Evolutionary conservation across 441 rosid species (phyloP).

Genomic region (Adansonia grandidieri): DNA sequence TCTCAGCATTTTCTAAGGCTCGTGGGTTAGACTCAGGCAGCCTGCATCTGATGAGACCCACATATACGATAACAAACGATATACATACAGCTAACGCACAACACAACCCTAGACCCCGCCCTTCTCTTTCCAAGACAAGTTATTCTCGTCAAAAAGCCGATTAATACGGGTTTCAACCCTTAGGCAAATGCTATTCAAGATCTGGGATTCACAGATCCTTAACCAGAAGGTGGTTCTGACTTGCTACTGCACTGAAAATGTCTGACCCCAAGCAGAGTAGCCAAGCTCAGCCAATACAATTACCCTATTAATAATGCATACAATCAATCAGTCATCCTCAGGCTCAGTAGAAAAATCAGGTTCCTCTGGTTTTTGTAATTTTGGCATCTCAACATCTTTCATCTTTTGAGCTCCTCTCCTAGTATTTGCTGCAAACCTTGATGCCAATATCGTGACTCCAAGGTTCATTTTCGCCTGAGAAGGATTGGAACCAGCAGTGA

Average conservation of each 20-base stretch:
- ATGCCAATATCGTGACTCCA: slow-evolving; percentile 75
- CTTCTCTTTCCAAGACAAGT: neutral
- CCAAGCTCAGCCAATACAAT: neutral
- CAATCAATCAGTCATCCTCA: slow-evolving; percentile 34
- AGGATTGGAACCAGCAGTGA: slow-evolving; percentile 37
- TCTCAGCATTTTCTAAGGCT: no score
- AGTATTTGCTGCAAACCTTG: slow-evolving; percentile 89
- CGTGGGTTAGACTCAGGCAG: no score
- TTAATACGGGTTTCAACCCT: neutral
- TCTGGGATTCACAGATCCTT: neutral
- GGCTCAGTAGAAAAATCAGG: slow-evolving; percentile 78
- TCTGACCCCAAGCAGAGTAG: neutral
- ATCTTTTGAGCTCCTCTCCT: slow-evolving; percentile 77
- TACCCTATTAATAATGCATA: slow-evolving; percentile 26
- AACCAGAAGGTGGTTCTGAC: neutral
- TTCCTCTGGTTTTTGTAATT: slow-evolving; percentile 88
- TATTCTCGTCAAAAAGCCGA: neutral
- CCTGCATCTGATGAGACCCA: no score
- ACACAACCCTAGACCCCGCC: no score
- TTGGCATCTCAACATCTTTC: slow-evolving; percentile 64
- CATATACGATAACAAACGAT: no score
- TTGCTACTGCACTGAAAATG: neutral
- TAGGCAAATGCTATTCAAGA: neutral
- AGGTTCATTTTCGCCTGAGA: slow-evolving; percentile 65
- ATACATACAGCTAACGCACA: no score